phyloP scores from a whole-genome alignment of 305 asterid genomes.

The Withania somnifera region DNA sequence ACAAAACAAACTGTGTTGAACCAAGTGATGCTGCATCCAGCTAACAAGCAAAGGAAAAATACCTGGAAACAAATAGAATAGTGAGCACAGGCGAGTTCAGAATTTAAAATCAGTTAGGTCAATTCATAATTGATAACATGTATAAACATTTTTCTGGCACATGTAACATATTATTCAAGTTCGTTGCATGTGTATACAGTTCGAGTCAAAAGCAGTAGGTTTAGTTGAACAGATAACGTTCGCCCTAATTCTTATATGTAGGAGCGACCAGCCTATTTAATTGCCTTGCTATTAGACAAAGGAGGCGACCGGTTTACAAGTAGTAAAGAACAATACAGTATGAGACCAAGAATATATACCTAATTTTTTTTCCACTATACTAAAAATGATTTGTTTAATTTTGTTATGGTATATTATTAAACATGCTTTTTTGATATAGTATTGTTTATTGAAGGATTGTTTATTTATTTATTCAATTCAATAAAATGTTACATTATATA shows the following conservation, averaged over 20 bases:
- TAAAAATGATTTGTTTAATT: not conserved
- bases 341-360: not conserved
- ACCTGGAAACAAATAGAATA: slow-evolving; percentile 29
- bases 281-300: no score
- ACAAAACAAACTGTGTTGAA: slow-evolving; percentile 84
- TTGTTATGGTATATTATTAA: no score
- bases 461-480: no score
- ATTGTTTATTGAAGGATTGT: no score
- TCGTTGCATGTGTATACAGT: not conserved
- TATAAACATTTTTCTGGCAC: not conserved
- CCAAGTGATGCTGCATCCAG: slow-evolving; percentile 90
- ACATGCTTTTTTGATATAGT: no score
- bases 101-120: not conserved
- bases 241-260: no score
- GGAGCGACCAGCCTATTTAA: no score
- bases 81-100: not conserved
- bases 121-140: not conserved
- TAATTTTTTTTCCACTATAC: not conserved
- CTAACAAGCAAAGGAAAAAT: slow-evolving; percentile 58
- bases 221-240: no score
- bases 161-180: not conserved
- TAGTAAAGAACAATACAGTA: not conserved
- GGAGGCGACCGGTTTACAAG: no score
- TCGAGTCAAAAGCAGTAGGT: not conserved
- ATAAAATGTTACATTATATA: no score